phyloP scores from a whole-genome alignment of 2,329 filamentous ascomycete species.

The Fusarium brachygibbosum region DNA sequence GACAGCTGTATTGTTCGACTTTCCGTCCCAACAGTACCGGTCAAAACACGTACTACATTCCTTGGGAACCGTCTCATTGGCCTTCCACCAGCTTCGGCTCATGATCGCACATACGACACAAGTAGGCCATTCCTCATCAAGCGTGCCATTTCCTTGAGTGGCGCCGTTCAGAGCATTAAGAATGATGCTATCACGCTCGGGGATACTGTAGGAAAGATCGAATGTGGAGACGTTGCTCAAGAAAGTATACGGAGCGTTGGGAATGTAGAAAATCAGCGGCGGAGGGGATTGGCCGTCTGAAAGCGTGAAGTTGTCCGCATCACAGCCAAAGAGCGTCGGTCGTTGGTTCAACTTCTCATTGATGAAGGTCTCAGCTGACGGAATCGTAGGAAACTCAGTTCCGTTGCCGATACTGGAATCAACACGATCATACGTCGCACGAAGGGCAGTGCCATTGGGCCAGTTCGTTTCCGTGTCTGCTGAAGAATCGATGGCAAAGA shows the following conservation, averaged over 20 bases:
- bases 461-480: constrained; percentile 70
- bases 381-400: constrained; percentile 70
- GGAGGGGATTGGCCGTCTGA: constrained; percentile 60
- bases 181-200: constrained; percentile 83
- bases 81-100: constrained; percentile 79
- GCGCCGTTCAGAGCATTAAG: constrained; percentile 86
- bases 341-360: constrained; percentile 70
- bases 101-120: constrained; percentile 94
- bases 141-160: constrained; percentile 84
- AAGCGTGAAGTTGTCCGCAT: constrained; percentile 59
- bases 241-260: constrained; percentile 79
- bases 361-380: constrained; percentile 67
- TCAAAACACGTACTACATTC: constrained; percentile 83
- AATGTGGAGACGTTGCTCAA: constrained; percentile 86
- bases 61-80: constrained; percentile 74
- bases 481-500: constrained; percentile 74
- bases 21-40: constrained; percentile 94
- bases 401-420: constrained; percentile 62
- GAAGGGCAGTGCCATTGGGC: constrained; percentile 72
- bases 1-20: constrained; percentile 53
- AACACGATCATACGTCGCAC: constrained; percentile 69
- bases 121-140: constrained; percentile 80
- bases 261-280: constrained; percentile 88
- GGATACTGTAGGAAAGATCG: constrained; percentile 71
- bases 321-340: constrained; percentile 76